Percentiles rank a stretch among this genome's conserved stretches.
Evolutionary conservation across 208 protist genomes (phyloP).

Genomic region (Vickermania ingenoplastis): DNA sequence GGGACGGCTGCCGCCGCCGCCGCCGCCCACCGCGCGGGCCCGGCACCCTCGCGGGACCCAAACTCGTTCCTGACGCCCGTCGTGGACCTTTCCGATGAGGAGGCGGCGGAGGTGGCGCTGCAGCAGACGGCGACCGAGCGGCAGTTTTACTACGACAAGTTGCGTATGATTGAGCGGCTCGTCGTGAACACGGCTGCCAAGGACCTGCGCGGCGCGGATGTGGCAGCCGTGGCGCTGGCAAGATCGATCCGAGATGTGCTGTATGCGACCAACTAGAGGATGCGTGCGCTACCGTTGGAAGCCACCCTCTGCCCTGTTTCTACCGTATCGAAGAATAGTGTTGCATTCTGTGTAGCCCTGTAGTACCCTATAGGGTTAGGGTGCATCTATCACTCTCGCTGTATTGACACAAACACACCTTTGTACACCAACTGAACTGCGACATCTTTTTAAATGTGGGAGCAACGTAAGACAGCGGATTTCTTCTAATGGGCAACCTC

Average conservation of each 20-base stretch:
- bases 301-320: neutral
- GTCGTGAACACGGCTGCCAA: conserved; percentile 9
- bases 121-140: conserved; percentile 21
- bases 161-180: conserved; percentile 57
- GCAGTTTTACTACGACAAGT: conserved; percentile 81
- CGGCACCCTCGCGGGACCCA: conserved; percentile 1
- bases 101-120: conserved; percentile 5
- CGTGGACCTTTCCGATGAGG: neutral
- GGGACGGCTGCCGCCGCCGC: neutral
- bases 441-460: too few relatives aligned
- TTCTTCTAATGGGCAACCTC: too few relatives aligned
- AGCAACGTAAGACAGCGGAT: too few relatives aligned
- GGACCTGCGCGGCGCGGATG: conserved; percentile 9
- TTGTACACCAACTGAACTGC: too few relatives aligned
- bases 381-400: too few relatives aligned
- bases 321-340: too few relatives aligned
- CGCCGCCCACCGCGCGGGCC: neutral
- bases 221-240: conserved; percentile 18
- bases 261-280: conserved; percentile 22
- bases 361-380: too few relatives aligned
- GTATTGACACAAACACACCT: too few relatives aligned
- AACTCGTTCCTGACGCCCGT: neutral
- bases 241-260: conserved; percentile 38
- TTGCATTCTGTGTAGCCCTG: too few relatives aligned
- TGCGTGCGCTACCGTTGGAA: neutral